These are phyloP conservation scores for Auricularia heimuer DNA, from an alignment of 768 basidiomycete species.

Conservation along the genomic window DNA sequence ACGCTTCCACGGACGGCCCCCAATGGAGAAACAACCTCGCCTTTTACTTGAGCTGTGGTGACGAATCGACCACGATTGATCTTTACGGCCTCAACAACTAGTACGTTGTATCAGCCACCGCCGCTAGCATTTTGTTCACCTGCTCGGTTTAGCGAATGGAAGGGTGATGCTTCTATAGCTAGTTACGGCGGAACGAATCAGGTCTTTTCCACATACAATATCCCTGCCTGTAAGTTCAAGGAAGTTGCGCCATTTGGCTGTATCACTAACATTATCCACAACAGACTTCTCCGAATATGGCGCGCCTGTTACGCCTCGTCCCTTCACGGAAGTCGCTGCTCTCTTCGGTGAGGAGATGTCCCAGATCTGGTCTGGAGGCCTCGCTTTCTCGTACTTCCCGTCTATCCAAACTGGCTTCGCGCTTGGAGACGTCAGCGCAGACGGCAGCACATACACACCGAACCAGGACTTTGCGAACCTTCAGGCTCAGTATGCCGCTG, in stretches of 20 bases:
- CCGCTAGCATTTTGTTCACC: constrained; percentile 6
- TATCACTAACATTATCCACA: too few species aligned
- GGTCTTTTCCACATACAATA: background rate
- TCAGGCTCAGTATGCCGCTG: constrained; percentile 45
- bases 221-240: constrained; percentile 21
- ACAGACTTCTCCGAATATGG: constrained; percentile 91
- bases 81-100: constrained; percentile 83
- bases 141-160: constrained; percentile 57
- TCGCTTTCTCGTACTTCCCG: constrained; percentile 84
- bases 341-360: constrained; percentile 68
- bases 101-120: constrained; percentile 32
- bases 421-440: constrained; percentile 66
- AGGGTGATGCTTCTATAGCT: constrained; percentile 54
- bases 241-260: constrained; percentile 8
- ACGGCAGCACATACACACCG: constrained; percentile 56
- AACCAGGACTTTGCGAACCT: constrained; percentile 61
- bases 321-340: constrained; percentile 72
- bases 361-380: constrained; percentile 75
- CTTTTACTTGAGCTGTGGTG: constrained; percentile 73
- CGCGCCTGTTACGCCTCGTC: constrained; percentile 53
- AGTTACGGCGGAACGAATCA: constrained; percentile 32
- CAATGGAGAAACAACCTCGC: constrained; percentile 56
- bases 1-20: constrained; percentile 74
- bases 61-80: constrained; percentile 61
- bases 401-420: constrained; percentile 71